These are phyloP conservation scores for Lyophyllum atratum DNA, from an alignment of 768 basidiomycete genomes.

Conservation along the genomic window DNA sequence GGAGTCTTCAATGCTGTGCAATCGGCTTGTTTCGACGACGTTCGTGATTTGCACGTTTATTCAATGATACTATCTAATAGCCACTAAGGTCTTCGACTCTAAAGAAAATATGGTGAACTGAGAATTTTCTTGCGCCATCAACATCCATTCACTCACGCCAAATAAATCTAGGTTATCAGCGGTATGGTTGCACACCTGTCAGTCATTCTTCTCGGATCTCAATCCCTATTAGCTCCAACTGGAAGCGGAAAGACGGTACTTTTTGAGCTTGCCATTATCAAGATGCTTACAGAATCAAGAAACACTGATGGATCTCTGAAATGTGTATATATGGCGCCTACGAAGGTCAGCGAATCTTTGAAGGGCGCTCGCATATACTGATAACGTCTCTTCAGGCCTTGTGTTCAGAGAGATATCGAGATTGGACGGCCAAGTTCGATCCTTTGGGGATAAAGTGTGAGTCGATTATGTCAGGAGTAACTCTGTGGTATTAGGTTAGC, in stretches of 20 bases:
- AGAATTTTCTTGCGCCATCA: not conserved
- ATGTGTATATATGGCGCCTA: slow-evolving; percentile 92
- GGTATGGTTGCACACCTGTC: slow-evolving; percentile 42
- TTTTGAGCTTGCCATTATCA: slow-evolving; percentile 89
- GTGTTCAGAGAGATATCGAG: slow-evolving; percentile 79
- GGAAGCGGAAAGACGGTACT: slow-evolving; percentile 95
- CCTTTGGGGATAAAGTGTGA: slow-evolving; percentile 75
- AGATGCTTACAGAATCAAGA: slow-evolving; percentile 54
- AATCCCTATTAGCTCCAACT: slow-evolving; percentile 73
- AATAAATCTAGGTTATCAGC: slow-evolving; percentile 62
- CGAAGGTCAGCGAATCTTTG: slow-evolving; percentile 56
- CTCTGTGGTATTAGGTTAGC: not conserved
- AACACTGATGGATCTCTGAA: slow-evolving; percentile 44
- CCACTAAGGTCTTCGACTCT: slow-evolving; percentile 52
- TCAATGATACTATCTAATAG: not conserved
- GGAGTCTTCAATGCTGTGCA: slow-evolving; percentile 92
- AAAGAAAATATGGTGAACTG: slow-evolving; percentile 65
- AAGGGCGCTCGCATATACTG: not conserved
- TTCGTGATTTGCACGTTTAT: slow-evolving; percentile 33
- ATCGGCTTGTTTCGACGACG: slow-evolving; percentile 77
- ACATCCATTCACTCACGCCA: slow-evolving; percentile 8
- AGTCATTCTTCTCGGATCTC: not conserved
- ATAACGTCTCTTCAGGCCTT: slow-evolving; percentile 58
- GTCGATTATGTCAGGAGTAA: slow-evolving; percentile 13
- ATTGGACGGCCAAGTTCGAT: slow-evolving; percentile 85